Evolutionary conservation across 177 flowering plant genomes (phyloP), one percentile per base, ranked within the genome.

Genomic region (Vitis hybrid): DNA sequence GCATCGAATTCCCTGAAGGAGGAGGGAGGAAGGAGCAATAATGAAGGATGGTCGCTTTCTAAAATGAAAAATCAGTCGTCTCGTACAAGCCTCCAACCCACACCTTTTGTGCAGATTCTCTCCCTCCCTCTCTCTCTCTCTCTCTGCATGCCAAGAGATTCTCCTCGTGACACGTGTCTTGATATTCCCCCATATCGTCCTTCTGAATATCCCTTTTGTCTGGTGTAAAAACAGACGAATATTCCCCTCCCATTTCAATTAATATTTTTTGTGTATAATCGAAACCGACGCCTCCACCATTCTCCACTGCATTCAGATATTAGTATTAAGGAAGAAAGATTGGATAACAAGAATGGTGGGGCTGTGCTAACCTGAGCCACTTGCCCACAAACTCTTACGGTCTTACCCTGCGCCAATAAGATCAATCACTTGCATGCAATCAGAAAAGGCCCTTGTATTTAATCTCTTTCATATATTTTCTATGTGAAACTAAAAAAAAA

Each of bases 191-290:
- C 67, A 79, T 73, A 74, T 83, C 82, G 74, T 69, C 78, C 84
- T 71, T 78, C 64, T 87, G 96, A 90, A 90, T 90, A 89, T 90
- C 86, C 96, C 89, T 83, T 83, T 78, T 88, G 92, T 90, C 89
- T 80, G 80, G 80, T 29, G 60, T 45, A 19, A 64, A 65, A 58
- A 39, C 8, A 18, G 59, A 64, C 18, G 83, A 86, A 85, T 85
- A 83, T 82, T 85, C 84, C 75, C 55, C n/a, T n/a, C 62, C 20
- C 8, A 45, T 22, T 69, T 16, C 2, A 71, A 22, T 5, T 11
- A 62, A 69, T 20, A 55, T 39, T 15, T 60, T 2, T 60, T 60
- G 65, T 69, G 4, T 49, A 60, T 60, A 72, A 51, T 20, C 66
- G 75, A 60, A 72, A 61, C 75, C 67, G 70, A 73, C 62, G 48